Base-by-base conservation (phyloP, 208 protist species). In the Phytomonas serpens region DNA sequence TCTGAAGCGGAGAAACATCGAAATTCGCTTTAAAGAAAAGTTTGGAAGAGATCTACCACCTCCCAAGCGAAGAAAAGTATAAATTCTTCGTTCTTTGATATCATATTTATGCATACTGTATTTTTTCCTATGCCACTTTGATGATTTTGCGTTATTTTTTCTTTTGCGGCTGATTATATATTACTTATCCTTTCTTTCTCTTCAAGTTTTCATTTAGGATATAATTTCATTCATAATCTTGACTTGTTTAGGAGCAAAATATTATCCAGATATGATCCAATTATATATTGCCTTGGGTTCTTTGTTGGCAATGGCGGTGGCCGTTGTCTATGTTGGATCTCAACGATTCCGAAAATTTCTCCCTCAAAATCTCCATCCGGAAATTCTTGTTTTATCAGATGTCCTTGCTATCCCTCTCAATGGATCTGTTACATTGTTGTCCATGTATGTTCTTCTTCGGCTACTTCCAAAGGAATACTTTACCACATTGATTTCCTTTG, bases 401-500 rank as follows among this genome's bases (percentile, higher is more conserved):
- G 90, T 90, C 10, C 40, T 90, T 73, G 72, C 76, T 6, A 78
- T 94, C 61, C 93, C 93, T 23, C 64, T 97, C 51, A 85, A 72
- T 37, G 93, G 89, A n/a, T 97, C 89, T 14, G 74, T 90, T 40
- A 76, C 87, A 11, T 76, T 97, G 16, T 94, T 97, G 66, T 74
- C 77, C 23, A 29, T 90, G 19, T 97, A 93, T 79, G 81, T 94
- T 14, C 61, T 86, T 27, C 69, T 95, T 33, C 85, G 85, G 29
- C 94, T 92, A 74, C 77, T 95, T 74, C 89, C 93, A 13, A 85
- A 85, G 70, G 82, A 89, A 47, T 85, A 86, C 38, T 78, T 97
- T 57, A 93, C 88, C 71, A 67, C 76, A 0, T 13, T 95, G 40
- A 75, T 93, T 27, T 90, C 80, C 4, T 82, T 90, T 19, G 95